Evolutionary conservation across 331 rosid genomes (phyloP), one percentile per base, ranked within the genome.

Genomic region (Phaseolus coccineus): DNA sequence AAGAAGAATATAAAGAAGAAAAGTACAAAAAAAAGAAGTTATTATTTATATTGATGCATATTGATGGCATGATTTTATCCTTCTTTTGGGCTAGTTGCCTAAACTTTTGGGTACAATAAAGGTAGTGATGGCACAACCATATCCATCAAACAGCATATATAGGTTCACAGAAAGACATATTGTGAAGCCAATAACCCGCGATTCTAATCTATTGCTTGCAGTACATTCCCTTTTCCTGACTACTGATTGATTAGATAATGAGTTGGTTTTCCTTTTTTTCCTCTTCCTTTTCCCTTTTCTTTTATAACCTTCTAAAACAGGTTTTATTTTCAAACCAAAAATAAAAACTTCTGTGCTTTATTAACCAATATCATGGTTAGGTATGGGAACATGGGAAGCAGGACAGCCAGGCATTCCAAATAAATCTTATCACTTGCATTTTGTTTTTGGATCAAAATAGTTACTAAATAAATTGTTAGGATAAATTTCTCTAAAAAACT

Each of bases 61-160:
- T 71, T 81, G 81, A 50, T 71, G 37, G 74, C 37, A 78, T 84
- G 83, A 73, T 76, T 69, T 39, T 61, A 65, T 81, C 73, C 84
- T 48, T 63, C 63, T 78, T 77, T 87, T 82, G 53, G 73, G 86
- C 72, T 75, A 69, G 74, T 68, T 84, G 84, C 79, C 76, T 69
- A 40, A 69, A 69, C 87, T 82, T 88, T 84, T 65, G 86, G 79
- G 22, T 63, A 70, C 90, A 86, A 84, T 67, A 87, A 81, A 84
- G 81, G 72, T 13, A 31, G 35, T 61, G 1, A 61, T 50, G 76
- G 68, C 46, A 69, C 66, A 62, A 65, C 28, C 78, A 73, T 73
- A 55, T 55, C 44, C 77, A 66, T 61, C 74, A 67, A 73, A 74
- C 83, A 64, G 83, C 50, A 71, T 46, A 46, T 61, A 57, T 35